Conservation (phyloP, 306 rosid species). For the Lablab purpureus region DNA sequence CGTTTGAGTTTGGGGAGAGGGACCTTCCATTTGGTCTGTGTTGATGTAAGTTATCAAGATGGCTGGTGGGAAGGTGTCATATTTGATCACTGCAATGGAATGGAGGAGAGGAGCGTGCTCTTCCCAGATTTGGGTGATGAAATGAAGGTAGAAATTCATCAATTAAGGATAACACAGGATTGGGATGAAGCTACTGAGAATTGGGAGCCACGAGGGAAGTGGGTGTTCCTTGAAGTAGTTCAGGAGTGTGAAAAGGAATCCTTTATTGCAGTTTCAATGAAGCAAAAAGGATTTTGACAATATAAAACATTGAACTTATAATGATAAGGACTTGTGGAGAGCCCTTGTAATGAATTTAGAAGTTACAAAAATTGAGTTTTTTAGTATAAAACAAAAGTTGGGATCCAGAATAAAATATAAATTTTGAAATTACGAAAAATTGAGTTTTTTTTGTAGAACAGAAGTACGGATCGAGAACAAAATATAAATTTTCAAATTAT, state of each 20-base stretch:
- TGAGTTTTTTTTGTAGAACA: too few species aligned
- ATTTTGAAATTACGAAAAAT: too few species aligned
- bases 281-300: constrained; percentile 65
- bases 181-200: constrained; percentile 69
- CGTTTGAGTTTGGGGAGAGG: constrained; percentile 28
- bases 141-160: constrained; percentile 48
- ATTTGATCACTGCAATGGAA: constrained; percentile 67
- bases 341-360: constrained; percentile 52
- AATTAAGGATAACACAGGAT: constrained; percentile 69
- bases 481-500: too few species aligned
- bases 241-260: constrained; percentile 61
- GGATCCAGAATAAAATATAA: too few species aligned
- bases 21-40: constrained; percentile 72
- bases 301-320: constrained; percentile 73
- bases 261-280: constrained; percentile 63
- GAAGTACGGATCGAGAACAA: too few species aligned
- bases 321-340: constrained; percentile 69
- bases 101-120: constrained; percentile 63
- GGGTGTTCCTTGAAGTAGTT: constrained; percentile 76
- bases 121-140: constrained; percentile 94
- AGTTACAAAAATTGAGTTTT: too few species aligned
- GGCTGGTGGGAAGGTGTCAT: constrained; percentile 99
- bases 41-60: constrained; percentile 70
- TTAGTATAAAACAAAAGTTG: too few species aligned
- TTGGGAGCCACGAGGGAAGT: constrained; percentile 76